Evolutionary conservation across 441 rosid genomes (phyloP).

Genomic region (Erysimum cheiri): DNA sequence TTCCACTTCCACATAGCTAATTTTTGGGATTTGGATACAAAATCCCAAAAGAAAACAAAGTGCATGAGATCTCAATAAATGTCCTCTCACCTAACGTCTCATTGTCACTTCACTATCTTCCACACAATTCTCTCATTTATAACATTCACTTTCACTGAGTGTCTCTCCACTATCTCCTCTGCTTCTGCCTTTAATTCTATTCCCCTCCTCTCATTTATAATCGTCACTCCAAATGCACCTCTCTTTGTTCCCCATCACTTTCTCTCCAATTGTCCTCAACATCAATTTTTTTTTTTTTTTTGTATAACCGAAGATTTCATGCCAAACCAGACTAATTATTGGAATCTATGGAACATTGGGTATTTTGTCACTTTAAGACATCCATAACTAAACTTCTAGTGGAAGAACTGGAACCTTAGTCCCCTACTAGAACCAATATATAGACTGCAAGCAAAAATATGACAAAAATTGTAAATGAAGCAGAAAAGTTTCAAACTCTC

Average conservation of each 20-base stretch:
- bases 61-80: slow-evolving; percentile 44
- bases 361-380: too few relatives aligned
- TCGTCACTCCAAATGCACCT: slow-evolving; percentile 40
- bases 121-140: slow-evolving; percentile 38
- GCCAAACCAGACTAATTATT: too few relatives aligned
- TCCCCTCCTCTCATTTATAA: slow-evolving; percentile 43
- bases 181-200: slow-evolving; percentile 32
- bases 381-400: too few relatives aligned
- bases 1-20: slow-evolving; percentile 28
- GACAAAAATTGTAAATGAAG: too few relatives aligned
- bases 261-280: not conserved
- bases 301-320: too few relatives aligned
- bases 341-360: too few relatives aligned
- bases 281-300: too few relatives aligned
- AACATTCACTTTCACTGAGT: slow-evolving; percentile 38
- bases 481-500: too few relatives aligned
- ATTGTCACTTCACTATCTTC: slow-evolving; percentile 33
- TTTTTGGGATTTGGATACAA: slow-evolving; percentile 15
- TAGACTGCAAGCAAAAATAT: too few relatives aligned
- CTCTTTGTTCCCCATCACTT: slow-evolving; percentile 26
- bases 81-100: slow-evolving; percentile 37
- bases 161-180: slow-evolving; percentile 42
- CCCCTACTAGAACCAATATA: too few relatives aligned
- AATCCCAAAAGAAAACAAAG: slow-evolving; percentile 23
- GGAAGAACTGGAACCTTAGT: too few relatives aligned